Evolutionary conservation across 2,329 filamentous ascomycete species (phyloP).

Genomic region (Xylogone sp.): DNA sequence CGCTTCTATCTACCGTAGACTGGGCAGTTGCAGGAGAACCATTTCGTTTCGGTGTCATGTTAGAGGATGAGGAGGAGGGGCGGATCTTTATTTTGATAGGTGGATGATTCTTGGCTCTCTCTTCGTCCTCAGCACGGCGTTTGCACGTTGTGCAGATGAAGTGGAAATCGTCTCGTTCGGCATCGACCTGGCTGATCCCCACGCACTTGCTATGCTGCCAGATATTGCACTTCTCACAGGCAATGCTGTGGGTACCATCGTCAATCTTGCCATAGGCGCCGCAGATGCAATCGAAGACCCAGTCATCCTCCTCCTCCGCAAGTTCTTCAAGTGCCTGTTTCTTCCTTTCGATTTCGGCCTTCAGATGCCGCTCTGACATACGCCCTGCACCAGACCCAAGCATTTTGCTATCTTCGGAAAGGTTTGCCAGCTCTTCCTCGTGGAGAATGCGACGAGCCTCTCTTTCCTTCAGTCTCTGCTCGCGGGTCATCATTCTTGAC

Average conservation of each 20-base stretch:
- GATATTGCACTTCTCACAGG: conserved; percentile 88
- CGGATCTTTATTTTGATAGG: conserved; percentile 54
- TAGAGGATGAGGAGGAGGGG: conserved; percentile 45
- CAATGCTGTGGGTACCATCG: conserved; percentile 88
- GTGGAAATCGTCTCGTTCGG: conserved; percentile 80
- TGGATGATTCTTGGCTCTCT: conserved; percentile 56
- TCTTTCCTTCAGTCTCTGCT: conserved; percentile 80
- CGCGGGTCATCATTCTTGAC: conserved; percentile 75
- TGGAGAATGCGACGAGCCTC: conserved; percentile 79
- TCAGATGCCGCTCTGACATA: conserved; percentile 74
- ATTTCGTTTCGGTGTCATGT: conserved; percentile 20
- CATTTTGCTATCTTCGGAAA: conserved; percentile 72
- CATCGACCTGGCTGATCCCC: conserved; percentile 71
- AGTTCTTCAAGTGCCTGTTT: conserved; percentile 73
- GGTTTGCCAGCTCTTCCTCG: conserved; percentile 75
- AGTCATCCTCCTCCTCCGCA: conserved; percentile 67
- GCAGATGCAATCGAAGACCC: conserved; percentile 94
- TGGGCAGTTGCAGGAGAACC: conserved; percentile 7
- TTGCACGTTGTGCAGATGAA: conserved; percentile 81
- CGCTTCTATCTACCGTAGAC: conserved; percentile 11
- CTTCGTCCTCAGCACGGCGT: conserved; percentile 59
- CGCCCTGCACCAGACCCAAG: conserved; percentile 52
- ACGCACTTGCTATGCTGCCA: conserved; percentile 98
- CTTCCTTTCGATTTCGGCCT: conserved; percentile 76
- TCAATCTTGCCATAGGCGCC: conserved; percentile 90